Percentiles rank a stretch among this genome's conserved stretches.
Evolutionary conservation across 2,329 filamentous ascomycete species (phyloP).

Genomic region (Xylaria sp.): DNA sequence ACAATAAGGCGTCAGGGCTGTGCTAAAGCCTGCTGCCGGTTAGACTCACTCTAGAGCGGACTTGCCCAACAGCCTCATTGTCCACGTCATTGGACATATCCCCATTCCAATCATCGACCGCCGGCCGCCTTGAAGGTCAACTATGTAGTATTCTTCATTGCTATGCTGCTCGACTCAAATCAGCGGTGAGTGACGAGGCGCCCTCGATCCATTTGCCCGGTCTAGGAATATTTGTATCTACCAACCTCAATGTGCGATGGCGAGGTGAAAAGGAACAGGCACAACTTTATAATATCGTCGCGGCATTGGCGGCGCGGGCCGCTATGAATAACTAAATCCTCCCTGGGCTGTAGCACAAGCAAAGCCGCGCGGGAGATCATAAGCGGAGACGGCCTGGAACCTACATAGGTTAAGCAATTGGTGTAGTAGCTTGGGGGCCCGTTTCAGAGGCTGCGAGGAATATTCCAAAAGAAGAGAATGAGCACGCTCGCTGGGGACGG

Average conservation of each 20-base stretch:
- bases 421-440: neutral
- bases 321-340: slow-evolving; percentile 5
- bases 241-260: neutral
- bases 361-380: neutral
- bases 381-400: neutral
- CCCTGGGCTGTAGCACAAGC: neutral
- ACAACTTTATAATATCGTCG: neutral
- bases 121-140: neutral
- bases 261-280: neutral
- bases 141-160: neutral
- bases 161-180: neutral
- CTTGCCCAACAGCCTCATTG: slow-evolving; percentile 30
- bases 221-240: neutral
- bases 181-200: slow-evolving; percentile 10
- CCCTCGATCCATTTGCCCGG: slow-evolving; percentile 8
- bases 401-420: too few relatives aligned
- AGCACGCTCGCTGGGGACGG: neutral
- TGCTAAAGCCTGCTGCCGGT: slow-evolving; percentile 10
- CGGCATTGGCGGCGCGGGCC: slow-evolving; percentile 7
- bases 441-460: neutral
- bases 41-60: slow-evolving; percentile 1
- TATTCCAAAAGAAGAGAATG: neutral
- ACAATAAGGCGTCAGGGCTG: slow-evolving; percentile 27
- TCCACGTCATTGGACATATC: slow-evolving; percentile 31
- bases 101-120: neutral